Percentiles rank a stretch among this genome's conserved stretches.
phyloP scores from a whole-genome alignment of 1,284 basidiomycete genomes.

The Crepidotus sp. region DNA sequence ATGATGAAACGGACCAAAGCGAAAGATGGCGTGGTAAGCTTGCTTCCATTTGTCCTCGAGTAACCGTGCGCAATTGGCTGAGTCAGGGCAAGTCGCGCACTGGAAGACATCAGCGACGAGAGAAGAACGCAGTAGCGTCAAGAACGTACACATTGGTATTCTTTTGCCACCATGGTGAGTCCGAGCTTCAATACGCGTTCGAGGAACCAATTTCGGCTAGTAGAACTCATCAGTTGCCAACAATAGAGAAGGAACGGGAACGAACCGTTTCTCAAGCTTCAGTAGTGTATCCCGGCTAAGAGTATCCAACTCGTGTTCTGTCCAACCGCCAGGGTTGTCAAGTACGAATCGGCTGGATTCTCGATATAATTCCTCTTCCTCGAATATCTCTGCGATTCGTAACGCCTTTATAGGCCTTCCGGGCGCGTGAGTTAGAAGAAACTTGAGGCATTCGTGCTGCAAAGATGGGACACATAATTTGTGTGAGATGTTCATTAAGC shows the following conservation, averaged over 20 bases:
- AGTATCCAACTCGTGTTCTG: conserved; percentile 71
- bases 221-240: background rate
- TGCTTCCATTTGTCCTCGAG: conserved; percentile 91
- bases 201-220: conserved; percentile 77
- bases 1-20: conserved; percentile 54
- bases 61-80: conserved; percentile 70
- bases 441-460: conserved; percentile 73
- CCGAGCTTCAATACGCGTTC: conserved; percentile 90
- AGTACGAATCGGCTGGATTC: conserved; percentile 86
- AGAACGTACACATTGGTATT: conserved; percentile 74
- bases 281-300: conserved; percentile 73
- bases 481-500: conserved; percentile 77
- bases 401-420: conserved; percentile 86
- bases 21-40: conserved; percentile 79
- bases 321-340: conserved; percentile 82
- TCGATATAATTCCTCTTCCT: conserved; percentile 80
- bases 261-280: conserved; percentile 79
- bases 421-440: conserved; percentile 84
- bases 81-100: conserved; percentile 80
- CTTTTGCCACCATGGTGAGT: conserved; percentile 76
- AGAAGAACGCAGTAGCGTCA: background rate
- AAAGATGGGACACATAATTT: conserved; percentile 79
- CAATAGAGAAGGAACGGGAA: background rate
- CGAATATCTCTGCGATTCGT: conserved; percentile 80
- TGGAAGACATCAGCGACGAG: conserved; percentile 25